Percentiles rank a stretch among this genome's conserved stretches.
Evolutionary conservation across 176 grass and related monocot species (phyloP).

Genomic region (Ampelocalamus luodianensis): DNA sequence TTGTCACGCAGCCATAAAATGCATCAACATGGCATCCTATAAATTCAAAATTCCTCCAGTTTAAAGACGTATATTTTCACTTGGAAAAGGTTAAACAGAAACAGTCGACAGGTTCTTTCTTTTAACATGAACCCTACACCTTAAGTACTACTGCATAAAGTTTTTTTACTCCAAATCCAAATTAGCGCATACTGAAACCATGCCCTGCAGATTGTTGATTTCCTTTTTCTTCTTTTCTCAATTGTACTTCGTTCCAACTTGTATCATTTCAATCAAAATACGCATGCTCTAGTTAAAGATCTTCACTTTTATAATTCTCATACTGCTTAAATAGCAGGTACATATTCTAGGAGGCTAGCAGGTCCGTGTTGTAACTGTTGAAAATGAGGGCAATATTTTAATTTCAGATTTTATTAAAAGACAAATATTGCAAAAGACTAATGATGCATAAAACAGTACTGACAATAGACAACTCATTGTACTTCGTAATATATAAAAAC

Average conservation of each 20-base stretch:
- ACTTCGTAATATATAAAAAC: no score
- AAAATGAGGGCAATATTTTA: no score
- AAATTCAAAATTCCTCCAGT: neutral
- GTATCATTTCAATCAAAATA: neutral
- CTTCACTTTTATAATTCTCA: neutral
- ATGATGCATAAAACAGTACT: no score
- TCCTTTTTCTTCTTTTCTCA: neutral
- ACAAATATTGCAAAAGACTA: no score
- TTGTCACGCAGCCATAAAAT: neutral
- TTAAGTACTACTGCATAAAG: neutral
- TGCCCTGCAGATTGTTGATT: neutral
- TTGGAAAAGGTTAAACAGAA: neutral
- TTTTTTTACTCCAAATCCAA: neutral
- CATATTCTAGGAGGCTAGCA: neutral
- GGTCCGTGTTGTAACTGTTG: neutral
- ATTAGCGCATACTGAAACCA: neutral
- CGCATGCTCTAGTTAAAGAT: neutral
- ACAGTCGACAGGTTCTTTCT: neutral
- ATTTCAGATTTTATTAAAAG: no score
- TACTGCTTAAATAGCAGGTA: neutral
- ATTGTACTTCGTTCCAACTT: neutral
- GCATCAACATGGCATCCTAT: neutral
- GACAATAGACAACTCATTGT: no score
- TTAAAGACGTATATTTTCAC: neutral
- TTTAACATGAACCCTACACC: neutral